Conservation (phyloP, 331 rosid genomes). For the Ulmus americana region DNA sequence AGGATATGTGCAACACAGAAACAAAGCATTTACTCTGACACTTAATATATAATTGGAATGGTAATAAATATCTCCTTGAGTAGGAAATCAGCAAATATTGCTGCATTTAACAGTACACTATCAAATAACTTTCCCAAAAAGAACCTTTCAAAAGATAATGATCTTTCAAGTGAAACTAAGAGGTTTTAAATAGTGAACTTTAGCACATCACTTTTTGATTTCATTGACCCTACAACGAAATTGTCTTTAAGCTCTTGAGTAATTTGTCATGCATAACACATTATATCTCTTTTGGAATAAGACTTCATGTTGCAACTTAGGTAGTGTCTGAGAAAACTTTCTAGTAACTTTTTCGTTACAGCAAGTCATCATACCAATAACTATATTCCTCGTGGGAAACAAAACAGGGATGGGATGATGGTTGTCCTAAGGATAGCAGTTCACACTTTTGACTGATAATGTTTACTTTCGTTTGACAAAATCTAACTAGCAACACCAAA, state of each 20-base stretch:
- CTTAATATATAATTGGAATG: background rate
- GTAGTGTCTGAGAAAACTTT: background rate
- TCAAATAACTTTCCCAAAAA: background rate
- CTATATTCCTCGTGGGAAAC: background rate
- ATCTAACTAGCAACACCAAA: no score
- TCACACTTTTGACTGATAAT: no score
- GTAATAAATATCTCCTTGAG: background rate
- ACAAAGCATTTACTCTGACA: background rate
- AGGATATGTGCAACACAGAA: slow-evolving; percentile 19
- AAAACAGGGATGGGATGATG: background rate
- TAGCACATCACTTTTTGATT: background rate
- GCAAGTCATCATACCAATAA: background rate
- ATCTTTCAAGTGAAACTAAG: background rate
- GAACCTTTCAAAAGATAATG: background rate
- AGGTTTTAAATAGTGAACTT: background rate
- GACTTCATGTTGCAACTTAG: background rate
- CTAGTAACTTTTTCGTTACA: background rate
- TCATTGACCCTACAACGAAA: background rate
- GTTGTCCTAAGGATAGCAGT: background rate
- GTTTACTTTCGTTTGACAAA: no score
- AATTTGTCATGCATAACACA: background rate
- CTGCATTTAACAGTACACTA: background rate
- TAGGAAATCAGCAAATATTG: background rate
- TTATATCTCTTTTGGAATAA: background rate
- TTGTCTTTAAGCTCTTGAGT: background rate